Evolutionary conservation across 176 grass and related monocot genomes (phyloP).

Genomic region (Thinopyrum elongatum): DNA sequence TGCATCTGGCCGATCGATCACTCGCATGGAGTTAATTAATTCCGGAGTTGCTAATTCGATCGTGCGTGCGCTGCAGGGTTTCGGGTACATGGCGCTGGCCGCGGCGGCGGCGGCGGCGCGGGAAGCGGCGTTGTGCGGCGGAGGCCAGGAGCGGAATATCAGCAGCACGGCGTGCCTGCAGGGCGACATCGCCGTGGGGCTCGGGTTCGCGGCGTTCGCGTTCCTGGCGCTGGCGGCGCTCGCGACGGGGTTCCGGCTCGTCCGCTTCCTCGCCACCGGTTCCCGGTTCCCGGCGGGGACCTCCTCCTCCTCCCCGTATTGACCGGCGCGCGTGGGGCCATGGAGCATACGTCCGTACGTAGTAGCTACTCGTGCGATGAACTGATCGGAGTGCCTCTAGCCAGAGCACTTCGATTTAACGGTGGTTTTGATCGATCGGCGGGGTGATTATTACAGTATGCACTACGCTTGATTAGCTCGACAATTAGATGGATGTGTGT

Average conservation of each 20-base stretch:
- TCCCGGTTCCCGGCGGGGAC: slow-evolving; percentile 49
- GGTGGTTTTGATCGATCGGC: slow-evolving; percentile 6
- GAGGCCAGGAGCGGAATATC: background rate
- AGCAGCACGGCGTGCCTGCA: slow-evolving; percentile 44
- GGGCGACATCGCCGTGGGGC: slow-evolving; percentile 50
- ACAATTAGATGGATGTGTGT: background rate
- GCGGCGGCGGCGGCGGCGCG: slow-evolving; percentile 42
- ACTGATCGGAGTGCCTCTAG: background rate
- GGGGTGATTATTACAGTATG: background rate
- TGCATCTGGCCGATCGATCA: background rate
- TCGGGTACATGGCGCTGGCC: slow-evolving; percentile 66
- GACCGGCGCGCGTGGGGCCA: background rate
- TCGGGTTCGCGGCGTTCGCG: slow-evolving; percentile 65
- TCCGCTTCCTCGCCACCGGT: slow-evolving; percentile 46
- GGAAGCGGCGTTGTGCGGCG: slow-evolving; percentile 33
- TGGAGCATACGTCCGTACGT: background rate
- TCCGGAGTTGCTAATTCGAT: background rate
- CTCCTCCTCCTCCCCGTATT: slow-evolving; percentile 32
- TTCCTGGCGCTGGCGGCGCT: slow-evolving; percentile 62
- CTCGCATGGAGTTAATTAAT: background rate
- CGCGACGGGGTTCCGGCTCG: slow-evolving; percentile 56
- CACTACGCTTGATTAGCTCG: background rate
- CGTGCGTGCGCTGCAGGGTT: slow-evolving; percentile 37
- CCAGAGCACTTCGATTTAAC: background rate
- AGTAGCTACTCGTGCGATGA: background rate